These are phyloP conservation scores for Nannizziopsis arthrosporioides DNA, from an alignment of 2,329 filamentous ascomycete species.

Conservation along the genomic window DNA sequence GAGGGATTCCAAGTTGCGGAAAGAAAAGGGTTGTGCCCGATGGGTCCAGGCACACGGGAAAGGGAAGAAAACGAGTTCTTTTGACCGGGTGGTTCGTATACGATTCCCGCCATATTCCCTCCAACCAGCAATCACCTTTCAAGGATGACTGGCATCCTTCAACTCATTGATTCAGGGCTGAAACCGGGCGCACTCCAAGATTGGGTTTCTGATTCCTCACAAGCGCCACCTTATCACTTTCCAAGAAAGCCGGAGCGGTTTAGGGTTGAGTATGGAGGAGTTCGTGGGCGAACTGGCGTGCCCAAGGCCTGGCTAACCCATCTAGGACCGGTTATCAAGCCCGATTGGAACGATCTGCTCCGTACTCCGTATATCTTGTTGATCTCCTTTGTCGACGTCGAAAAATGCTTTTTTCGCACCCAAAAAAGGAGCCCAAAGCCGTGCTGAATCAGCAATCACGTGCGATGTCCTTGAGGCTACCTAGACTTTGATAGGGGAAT, in stretches of 20 bases:
- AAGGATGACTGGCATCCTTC: constrained; percentile 5
- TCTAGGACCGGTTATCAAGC: too few relatives aligned
- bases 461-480: too few relatives aligned
- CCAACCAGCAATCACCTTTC: background rate
- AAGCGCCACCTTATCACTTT: constrained; percentile 4
- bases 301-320: background rate
- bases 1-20: too few relatives aligned
- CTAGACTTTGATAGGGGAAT: too few relatives aligned
- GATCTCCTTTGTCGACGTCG: too few relatives aligned
- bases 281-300: background rate
- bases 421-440: too few relatives aligned
- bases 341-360: too few relatives aligned
- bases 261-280: background rate
- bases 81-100: background rate
- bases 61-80: background rate
- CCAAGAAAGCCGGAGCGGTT: background rate
- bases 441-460: too few relatives aligned
- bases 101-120: background rate
- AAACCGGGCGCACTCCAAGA: constrained; percentile 5
- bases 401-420: too few relatives aligned
- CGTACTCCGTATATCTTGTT: too few relatives aligned
- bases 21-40: too few relatives aligned
- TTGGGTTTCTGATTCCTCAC: constrained; percentile 10
- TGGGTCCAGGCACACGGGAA: too few relatives aligned
- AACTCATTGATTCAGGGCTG: constrained; percentile 2